phyloP scores from a whole-genome alignment of 768 basidiomycete species.

The Termitomyces bulborhizus region DNA sequence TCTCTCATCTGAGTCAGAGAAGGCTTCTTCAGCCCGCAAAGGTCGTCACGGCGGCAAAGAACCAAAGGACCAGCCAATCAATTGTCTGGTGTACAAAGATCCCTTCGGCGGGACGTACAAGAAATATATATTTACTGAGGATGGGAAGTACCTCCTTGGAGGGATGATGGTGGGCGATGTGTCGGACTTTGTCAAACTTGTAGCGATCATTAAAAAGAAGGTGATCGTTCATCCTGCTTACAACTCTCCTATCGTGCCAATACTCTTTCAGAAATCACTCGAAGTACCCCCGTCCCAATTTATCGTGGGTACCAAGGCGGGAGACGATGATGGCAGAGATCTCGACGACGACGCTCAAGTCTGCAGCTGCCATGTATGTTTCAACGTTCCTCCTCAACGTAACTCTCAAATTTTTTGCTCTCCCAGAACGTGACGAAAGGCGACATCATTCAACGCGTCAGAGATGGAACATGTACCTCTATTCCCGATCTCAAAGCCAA shows the following conservation, averaged over 20 bases:
- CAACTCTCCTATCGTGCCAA: background rate
- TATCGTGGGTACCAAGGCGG: slow-evolving; percentile 50
- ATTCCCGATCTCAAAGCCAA: slow-evolving; percentile 53
- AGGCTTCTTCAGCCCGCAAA: background rate
- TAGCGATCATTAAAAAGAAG: slow-evolving; percentile 68
- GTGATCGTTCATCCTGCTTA: slow-evolving; percentile 19
- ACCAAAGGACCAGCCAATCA: slow-evolving; percentile 31
- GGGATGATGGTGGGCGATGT: slow-evolving; percentile 81
- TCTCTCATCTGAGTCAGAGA: background rate
- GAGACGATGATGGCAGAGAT: slow-evolving; percentile 55
- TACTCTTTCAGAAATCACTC: slow-evolving; percentile 46
- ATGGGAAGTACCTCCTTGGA: slow-evolving; percentile 67
- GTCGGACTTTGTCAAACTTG: slow-evolving; percentile 60
- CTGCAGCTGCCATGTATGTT: slow-evolving; percentile 51
- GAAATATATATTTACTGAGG: slow-evolving; percentile 68
- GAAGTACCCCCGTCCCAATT: slow-evolving; percentile 62
- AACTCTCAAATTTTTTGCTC: background rate
- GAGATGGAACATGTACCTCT: slow-evolving; percentile 35
- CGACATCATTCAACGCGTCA: slow-evolving; percentile 42
- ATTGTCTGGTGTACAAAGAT: slow-evolving; percentile 63
- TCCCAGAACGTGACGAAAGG: slow-evolving; percentile 55
- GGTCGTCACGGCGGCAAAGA: slow-evolving; percentile 6
- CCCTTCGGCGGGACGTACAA: slow-evolving; percentile 71
- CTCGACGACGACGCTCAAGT: slow-evolving; percentile 69
- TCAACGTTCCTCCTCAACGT: too few relatives aligned